Conservation (phyloP, 1,284 basidiomycete genomes). For the Inonotus obliquus region DNA sequence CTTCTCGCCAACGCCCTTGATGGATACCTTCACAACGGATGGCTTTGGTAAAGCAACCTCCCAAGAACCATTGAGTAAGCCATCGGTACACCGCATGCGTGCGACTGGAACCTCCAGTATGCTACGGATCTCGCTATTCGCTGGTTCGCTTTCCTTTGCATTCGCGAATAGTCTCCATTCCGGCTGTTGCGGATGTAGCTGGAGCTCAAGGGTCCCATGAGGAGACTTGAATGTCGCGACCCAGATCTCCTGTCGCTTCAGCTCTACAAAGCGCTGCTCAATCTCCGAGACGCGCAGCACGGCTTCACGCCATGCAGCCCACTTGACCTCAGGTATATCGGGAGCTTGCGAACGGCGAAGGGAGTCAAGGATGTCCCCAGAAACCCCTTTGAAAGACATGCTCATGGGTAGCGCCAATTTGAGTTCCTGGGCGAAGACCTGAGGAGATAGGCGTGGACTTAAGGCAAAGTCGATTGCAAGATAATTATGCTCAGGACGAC, state of each 20-base stretch:
- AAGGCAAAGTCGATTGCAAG: conserved; percentile 44
- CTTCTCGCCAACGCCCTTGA: conserved; percentile 64
- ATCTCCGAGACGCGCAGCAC: conserved; percentile 56
- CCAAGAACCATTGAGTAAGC: conserved; percentile 73
- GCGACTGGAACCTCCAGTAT: conserved; percentile 75
- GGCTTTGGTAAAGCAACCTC: conserved; percentile 74
- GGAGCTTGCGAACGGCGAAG: conserved; percentile 43
- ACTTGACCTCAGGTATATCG: conserved; percentile 46
- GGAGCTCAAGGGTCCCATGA: conserved; percentile 69
- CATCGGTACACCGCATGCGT: conserved; percentile 56
- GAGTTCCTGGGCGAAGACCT: conserved; percentile 68
- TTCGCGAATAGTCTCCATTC: conserved; percentile 86
- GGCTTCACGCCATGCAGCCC: conserved; percentile 66
- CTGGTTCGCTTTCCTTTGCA: conserved; percentile 64
- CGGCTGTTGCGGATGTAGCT: conserved; percentile 69
- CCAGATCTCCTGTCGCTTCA: conserved; percentile 89
- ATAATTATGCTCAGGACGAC: conserved; percentile 84
- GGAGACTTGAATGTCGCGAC: conserved; percentile 75
- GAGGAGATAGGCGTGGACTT: conserved; percentile 58
- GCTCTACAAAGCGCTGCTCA: conserved; percentile 80
- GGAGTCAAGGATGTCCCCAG: conserved; percentile 46
- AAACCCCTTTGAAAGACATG: conserved; percentile 55
- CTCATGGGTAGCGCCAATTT: conserved; percentile 89
- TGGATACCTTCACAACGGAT: conserved; percentile 50
- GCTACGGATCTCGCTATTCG: conserved; percentile 75